Evolutionary conservation across 1,284 basidiomycete genomes (phyloP), one percentile per base, ranked within the genome.

Genomic region (Puccinia brachypodii): DNA sequence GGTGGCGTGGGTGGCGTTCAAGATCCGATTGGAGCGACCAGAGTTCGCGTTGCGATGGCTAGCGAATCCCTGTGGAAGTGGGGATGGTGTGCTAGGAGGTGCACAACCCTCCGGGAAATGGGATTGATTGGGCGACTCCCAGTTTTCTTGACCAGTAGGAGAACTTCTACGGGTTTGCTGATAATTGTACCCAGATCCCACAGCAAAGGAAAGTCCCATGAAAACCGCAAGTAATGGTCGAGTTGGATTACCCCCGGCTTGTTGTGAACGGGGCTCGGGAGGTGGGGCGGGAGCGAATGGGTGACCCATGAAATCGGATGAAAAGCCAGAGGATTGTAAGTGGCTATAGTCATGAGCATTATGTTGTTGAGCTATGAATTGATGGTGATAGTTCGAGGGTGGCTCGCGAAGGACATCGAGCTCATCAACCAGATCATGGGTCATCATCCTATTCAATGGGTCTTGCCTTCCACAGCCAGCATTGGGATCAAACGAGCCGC

Each of bases 161-260:
- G 44, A 40, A 36, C 33, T 64, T 66, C 42, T 36, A 16, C 76
- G 33, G 28, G 76, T 36, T 66, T 68, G 76, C 14, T 66, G 69
- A 42, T 74, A 75, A 58, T 75, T 71, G 38, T 74, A 81, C 31
- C 60, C 79, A 7, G 79, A 81, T 16, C 79, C 79, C 11, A 75
- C 19, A n/a, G 72, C 72, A 28, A 81, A 81, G 44, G 79, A 81
- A 33, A 81, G 50, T 28, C 79, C 72, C 69, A 81, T 81, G 42
- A 72, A 81, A 33, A 68, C 71, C 8, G 79, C 79, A 33, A 81
- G 72, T 33, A 74, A 53, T 36, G 69, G 69, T 3, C 69, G 31
- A 60, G 78, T 56, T 38, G 58, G 58, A 58, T 69, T n/a, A 56
- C 16, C 36, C 13, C 14, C 25, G 31, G 40, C 42, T 13, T 68